Evolutionary conservation across 2,329 filamentous ascomycete species (phyloP), one percentile per base, ranked within the genome.

Genomic region (Davidsoniella virescens): DNA sequence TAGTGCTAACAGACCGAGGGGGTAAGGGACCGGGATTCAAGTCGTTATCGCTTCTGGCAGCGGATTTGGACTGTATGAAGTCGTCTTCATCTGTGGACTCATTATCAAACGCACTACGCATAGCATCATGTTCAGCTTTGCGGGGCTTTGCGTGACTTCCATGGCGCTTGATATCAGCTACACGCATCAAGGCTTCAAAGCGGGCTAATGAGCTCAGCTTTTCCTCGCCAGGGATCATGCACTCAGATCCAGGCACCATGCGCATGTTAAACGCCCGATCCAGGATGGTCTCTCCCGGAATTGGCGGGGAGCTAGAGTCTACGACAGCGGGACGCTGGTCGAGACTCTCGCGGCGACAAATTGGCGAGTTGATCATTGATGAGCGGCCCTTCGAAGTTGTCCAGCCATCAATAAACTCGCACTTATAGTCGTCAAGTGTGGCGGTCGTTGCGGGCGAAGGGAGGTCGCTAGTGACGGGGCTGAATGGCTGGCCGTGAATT

Each of bases 151-250:
- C 62, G 40, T 67, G 64, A 25, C 64, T 64, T 45, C 65, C 64
- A 56, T 64, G 65, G 51, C 67, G 64, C 47, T 68, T 71, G 51
- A 71, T 68, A 38, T 82, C 78, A 17, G 67, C 66, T 56, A 80
- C 74, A 18, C 70, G 67, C 78, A 82, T 82, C 41, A 82, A 61
- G 2, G 77, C 78, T 49, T 82, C 78, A 49, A 82, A 82, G 18
- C 76, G 69, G 8, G 77, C 78, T 29, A 82, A 66, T 0, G 78
- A 82, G 55, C 72, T 81, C 14, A 81, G 64, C 52, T 80, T 78
- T 56, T 80, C 76, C 54, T 79, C 75, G 3, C 76, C 76, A 0
- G 71, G 69, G 2, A 69, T 56, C 46, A 72, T 66, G 6, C 64
- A 63, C 9, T 78, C 75, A 2, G 73, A 74, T 5, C 78, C 78